phyloP scores from a whole-genome alignment of 2,329 filamentous ascomycete species.

The Fusarium annulatum region DNA sequence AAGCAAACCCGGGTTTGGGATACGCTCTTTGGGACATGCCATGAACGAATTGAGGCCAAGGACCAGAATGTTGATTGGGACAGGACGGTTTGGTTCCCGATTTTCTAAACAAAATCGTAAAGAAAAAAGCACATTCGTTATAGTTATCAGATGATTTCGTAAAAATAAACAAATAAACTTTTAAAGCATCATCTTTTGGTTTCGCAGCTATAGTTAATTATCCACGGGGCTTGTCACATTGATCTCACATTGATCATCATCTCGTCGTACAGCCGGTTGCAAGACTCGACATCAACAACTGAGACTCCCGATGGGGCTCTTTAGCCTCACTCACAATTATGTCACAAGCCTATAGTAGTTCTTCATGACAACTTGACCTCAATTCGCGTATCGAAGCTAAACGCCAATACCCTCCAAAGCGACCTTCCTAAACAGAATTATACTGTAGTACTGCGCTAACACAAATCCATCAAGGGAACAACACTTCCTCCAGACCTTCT shows the following conservation, averaged over 20 bases:
- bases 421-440: not conserved
- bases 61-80: slow-evolving; percentile 23
- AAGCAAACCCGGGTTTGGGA: slow-evolving; percentile 31
- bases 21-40: slow-evolving; percentile 22
- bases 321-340: not conserved
- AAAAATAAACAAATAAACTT: not conserved
- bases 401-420: not conserved
- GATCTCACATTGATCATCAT: not conserved
- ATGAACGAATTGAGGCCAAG: slow-evolving; percentile 13
- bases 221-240: not conserved
- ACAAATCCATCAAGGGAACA: too few species aligned
- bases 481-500: not conserved
- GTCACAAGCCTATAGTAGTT: not conserved
- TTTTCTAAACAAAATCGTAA: not conserved
- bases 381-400: not conserved
- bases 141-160: not conserved
- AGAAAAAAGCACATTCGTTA: not conserved
- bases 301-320: rapidly evolving
- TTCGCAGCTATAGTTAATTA: not conserved
- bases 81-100: not conserved
- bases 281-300: not conserved
- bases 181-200: rapidly evolving
- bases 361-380: not conserved
- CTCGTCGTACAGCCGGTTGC: not conserved
- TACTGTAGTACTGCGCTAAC: not conserved